These are phyloP conservation scores for Rutidosis leptorrhynchoides DNA, from an alignment of 129 eudicot species.

Conservation along the genomic window DNA sequence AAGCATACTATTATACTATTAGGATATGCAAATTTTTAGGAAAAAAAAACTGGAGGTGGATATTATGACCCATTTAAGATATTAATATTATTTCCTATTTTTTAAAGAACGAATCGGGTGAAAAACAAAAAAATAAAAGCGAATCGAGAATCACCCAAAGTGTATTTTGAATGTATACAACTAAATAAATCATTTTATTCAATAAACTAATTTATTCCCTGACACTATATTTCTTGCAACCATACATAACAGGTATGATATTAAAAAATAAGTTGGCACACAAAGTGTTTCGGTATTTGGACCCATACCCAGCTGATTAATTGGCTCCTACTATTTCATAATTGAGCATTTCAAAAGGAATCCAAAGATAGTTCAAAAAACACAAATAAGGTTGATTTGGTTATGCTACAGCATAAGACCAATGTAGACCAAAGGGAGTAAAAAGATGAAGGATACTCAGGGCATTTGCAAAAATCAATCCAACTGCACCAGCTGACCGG, in stretches of 20 bases:
- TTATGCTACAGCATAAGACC: neutral
- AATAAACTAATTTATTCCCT: neutral
- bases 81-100: neutral
- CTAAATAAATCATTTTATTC: neutral
- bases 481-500: slow-evolving; percentile 87
- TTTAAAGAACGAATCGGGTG: neutral
- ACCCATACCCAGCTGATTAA: neutral
- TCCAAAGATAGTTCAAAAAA: neutral
- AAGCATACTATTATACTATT: neutral
- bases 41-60: no score
- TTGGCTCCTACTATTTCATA: no score
- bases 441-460: slow-evolving; percentile 79
- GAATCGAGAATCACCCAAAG: no score
- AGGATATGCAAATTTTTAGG: no score
- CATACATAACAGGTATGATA: neutral
- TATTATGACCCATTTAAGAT: no score
- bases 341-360: neutral
- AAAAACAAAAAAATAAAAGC: no score
- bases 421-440: neutral
- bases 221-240: neutral
- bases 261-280: neutral
- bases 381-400: neutral
- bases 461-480: slow-evolving; percentile 87
- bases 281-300: neutral
- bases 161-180: neutral